phyloP scores from a whole-genome alignment of 805 yeast species.

The Allodekkera sacchari region DNA sequence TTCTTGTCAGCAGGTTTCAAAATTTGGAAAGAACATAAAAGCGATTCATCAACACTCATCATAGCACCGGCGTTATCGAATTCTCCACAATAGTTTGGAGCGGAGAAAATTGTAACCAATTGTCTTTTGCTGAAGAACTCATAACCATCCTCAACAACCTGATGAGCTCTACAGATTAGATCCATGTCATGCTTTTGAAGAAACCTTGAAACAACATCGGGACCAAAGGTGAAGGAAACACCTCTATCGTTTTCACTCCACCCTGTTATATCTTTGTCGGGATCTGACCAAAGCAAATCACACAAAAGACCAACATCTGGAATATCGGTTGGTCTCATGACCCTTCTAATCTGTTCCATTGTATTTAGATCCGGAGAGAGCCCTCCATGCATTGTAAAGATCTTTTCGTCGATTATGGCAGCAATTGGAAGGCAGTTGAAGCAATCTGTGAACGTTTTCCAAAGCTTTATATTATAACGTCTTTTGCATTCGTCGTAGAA shows the following conservation, averaged over 20 bases:
- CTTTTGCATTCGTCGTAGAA: slow-evolving; percentile 98
- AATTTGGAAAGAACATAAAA: slow-evolving; percentile 92
- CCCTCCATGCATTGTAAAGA: slow-evolving; percentile 99
- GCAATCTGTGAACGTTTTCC: slow-evolving; percentile 99
- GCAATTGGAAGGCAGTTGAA: slow-evolving; percentile 98
- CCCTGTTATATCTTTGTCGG: slow-evolving; percentile 96
- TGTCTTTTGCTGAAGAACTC: slow-evolving; percentile 96
- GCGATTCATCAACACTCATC: slow-evolving; percentile 98
- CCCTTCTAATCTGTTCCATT: slow-evolving; percentile 98
- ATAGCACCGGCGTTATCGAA: slow-evolving; percentile 99
- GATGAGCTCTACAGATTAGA: slow-evolving; percentile 96
- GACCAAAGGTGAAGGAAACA: slow-evolving; percentile 99
- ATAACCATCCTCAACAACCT: slow-evolving; percentile 98
- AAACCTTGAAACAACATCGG: slow-evolving; percentile 94
- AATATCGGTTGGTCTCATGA: slow-evolving; percentile 98
- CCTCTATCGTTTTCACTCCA: slow-evolving; percentile 99
- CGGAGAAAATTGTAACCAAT: slow-evolving; percentile 88
- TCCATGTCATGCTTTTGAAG: slow-evolving; percentile 97
- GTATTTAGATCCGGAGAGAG: slow-evolving; percentile 93
- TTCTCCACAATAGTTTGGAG: slow-evolving; percentile 98
- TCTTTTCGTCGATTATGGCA: slow-evolving; percentile 95
- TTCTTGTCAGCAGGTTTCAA: slow-evolving; percentile 97
- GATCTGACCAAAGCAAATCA: slow-evolving; percentile 97
- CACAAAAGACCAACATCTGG: slow-evolving; percentile 96
- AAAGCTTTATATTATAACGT: slow-evolving; percentile 93